Evolutionary conservation across 2,329 filamentous ascomycete genomes (phyloP), one percentile per base, ranked within the genome.

Genomic region (Epichloe amarillans): DNA sequence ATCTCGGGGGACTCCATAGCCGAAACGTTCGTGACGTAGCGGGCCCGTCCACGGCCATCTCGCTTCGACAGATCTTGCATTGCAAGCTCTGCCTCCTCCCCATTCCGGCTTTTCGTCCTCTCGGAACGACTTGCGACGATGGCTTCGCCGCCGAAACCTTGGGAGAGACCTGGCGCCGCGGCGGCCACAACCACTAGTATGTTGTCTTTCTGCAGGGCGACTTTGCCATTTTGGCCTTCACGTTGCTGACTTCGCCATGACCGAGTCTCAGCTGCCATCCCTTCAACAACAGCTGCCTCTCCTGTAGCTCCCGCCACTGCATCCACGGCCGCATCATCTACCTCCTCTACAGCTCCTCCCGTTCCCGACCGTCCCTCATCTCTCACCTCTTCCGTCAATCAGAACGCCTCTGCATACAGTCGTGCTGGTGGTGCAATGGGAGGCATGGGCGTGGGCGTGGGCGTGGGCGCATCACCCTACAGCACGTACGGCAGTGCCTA

Each of bases 121-220:
- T 15, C 3, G 30, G 30, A 30, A 30, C 21, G 3, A n/a, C 23
- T 3, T 17, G 14, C 23, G 35, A 37, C 30, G 12, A 82, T 82
- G 76, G 79, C 79, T 56, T 96, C 91, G 68, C 93, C 93, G 64
- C 93, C 93, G 51, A 98, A 98, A 72, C 93, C 93, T 45, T 98
- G 93, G 93, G 93, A 98, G 72, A 80, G 84, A 67, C 78, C 83
- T 57, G 85, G 84, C 69, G 78, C 80, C 55, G 74, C 74, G 58
- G 63, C 72, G 57, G 46, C 55, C 62, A 63, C 64, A 73, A 62
- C 53, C 12, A 68, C 53, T 3, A 68, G 77, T 82, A 70, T 61
- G 73, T 70, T 54, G 12, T 47, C 21, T 33, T 49, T 37, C 52
- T 23, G 14, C 15, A 47, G 41, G 50, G 44, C 41, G 35, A 41